Conservation (phyloP, 2,329 filamentous ascomycete genomes). For the Fusarium torreyae region DNA sequence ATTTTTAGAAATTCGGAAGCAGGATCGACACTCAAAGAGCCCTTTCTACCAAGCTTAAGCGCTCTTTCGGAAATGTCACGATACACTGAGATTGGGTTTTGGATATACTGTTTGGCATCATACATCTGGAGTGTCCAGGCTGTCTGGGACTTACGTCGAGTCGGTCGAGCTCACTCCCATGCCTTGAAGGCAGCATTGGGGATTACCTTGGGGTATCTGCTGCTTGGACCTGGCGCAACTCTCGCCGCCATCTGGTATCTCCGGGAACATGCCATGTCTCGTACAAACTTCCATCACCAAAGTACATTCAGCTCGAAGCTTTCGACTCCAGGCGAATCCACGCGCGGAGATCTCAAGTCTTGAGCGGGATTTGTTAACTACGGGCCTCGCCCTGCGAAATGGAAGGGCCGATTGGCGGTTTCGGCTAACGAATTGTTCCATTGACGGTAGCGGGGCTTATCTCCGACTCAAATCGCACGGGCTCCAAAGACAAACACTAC, state of each 20-base stretch:
- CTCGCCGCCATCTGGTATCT: neutral
- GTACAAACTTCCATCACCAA: neutral
- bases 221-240: neutral
- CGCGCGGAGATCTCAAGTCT: too few relatives aligned
- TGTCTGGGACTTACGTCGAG: slow-evolving; percentile 1
- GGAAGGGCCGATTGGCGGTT: too few relatives aligned
- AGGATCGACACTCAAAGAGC: neutral
- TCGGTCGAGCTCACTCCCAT: neutral
- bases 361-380: too few relatives aligned
- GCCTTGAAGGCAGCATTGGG: neutral
- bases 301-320: neutral
- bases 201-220: neutral
- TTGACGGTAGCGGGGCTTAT: too few relatives aligned
- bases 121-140: neutral
- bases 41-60: too few relatives aligned
- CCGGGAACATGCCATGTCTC: neutral
- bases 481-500: too few relatives aligned
- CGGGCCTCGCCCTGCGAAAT: too few relatives aligned
- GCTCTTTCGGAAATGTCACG: rapidly evolving
- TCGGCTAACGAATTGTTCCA: too few relatives aligned
- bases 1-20: rapidly evolving
- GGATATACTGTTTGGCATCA: neutral
- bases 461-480: too few relatives aligned
- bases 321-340: too few relatives aligned
- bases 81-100: rapidly evolving